phyloP scores from a whole-genome alignment of 176 grass and related monocot genomes.

The Avena atlantica region DNA sequence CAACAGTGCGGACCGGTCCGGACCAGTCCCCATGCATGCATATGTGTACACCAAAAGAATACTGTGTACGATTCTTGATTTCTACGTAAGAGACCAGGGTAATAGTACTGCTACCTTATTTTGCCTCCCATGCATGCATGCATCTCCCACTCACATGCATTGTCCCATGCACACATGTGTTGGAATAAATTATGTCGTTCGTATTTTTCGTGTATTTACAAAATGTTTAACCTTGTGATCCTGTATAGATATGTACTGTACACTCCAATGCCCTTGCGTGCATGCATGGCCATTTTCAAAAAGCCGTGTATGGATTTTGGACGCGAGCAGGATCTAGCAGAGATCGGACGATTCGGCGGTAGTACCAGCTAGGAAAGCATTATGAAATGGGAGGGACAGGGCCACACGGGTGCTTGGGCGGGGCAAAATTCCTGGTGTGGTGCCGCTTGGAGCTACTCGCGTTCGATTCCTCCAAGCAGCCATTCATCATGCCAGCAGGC shows the following conservation, averaged over 20 bases:
- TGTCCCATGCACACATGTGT: no score
- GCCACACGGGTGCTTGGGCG: conserved; percentile 4
- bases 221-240: background rate
- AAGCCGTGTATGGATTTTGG: background rate
- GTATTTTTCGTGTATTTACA: background rate
- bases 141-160: no score
- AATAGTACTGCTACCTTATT: no score
- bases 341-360: background rate
- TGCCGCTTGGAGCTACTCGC: conserved; percentile 8
- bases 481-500: background rate
- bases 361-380: background rate
- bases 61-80: background rate
- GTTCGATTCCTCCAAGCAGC: conserved; percentile 34
- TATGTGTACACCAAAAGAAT: conserved; percentile 7
- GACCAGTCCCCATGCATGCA: background rate
- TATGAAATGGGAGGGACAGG: background rate
- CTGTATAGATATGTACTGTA: background rate
- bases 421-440: background rate
- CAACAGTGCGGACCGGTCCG: background rate
- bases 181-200: no score
- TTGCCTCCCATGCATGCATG: no score
- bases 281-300: background rate
- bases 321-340: background rate
- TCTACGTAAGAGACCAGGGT: no score
- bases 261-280: background rate